phyloP scores from a whole-genome alignment of 2,329 filamentous ascomycete species.

The Neofusicoccum sp. region DNA sequence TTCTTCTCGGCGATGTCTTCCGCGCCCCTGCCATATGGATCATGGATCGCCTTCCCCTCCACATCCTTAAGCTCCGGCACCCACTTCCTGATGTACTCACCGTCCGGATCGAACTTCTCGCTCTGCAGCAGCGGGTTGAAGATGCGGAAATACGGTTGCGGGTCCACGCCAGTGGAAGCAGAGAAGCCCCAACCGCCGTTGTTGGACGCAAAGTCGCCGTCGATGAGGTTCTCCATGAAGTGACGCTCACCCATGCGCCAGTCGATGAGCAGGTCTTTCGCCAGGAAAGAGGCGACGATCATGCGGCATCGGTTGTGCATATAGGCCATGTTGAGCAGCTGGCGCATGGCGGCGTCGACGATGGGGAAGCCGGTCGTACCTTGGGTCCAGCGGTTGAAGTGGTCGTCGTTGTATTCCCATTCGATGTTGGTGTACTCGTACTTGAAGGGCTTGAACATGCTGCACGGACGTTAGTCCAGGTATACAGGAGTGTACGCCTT shows the following conservation, averaged over 20 bases:
- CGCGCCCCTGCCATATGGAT: conserved; percentile 72
- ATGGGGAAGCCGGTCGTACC: conserved; percentile 80
- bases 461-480: conserved; percentile 26
- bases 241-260: conserved; percentile 81
- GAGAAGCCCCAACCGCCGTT: conserved; percentile 71
- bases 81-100: conserved; percentile 82
- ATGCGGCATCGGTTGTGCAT: conserved; percentile 88
- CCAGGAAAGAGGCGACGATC: conserved; percentile 78
- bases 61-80: conserved; percentile 71
- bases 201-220: conserved; percentile 80
- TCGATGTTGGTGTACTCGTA: conserved; percentile 79
- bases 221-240: conserved; percentile 80
- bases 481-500: too few relatives aligned
- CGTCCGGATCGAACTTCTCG: conserved; percentile 80
- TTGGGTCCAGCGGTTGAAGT: conserved; percentile 73
- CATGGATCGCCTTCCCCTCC: conserved; percentile 72
- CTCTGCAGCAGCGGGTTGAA: conserved; percentile 86
- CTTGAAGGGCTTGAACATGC: conserved; percentile 79
- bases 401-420: conserved; percentile 74
- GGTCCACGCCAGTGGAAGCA: conserved; percentile 74
- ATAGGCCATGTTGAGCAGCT: conserved; percentile 68
- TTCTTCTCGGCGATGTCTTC: conserved; percentile 61
- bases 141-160: conserved; percentile 87
- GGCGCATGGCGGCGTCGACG: conserved; percentile 84
- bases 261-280: conserved; percentile 79